Base-by-base conservation (phyloP, 805 yeast species). In the Aciculoconidium aculeatum region DNA sequence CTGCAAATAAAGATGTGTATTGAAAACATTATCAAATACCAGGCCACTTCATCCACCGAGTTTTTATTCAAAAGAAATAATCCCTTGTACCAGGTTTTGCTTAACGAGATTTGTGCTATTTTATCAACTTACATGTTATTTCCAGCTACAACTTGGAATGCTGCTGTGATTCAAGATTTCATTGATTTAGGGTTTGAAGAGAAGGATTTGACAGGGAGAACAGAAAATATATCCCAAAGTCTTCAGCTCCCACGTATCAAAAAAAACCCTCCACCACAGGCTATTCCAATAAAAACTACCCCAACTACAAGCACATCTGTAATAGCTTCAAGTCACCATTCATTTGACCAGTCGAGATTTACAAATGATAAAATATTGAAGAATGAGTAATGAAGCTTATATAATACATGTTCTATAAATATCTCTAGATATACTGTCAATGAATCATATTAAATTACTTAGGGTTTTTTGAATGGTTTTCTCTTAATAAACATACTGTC, bases 61-160 rank as follows among this genome's bases (percentile, higher is more conserved):
- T 22, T 19, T n/a, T 27, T 31, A 11, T 26, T 31, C 18, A 24
- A 17, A 8, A 13, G 19, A 4, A 12, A 31, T 10, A 36, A 37
- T 13, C 37, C 30, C 15, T 31, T 41, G 10, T 34, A 31, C 17
- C 17, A 26, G 14, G 44, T 40, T 4, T 35, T 49, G 12, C 25
- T 39, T 7, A 44, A 54, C 19, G 62, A 56, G 28, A 36, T 42
- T 6, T 32, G 34, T 12, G 56, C 56, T 1, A 29, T 56, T 5
- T 23, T 35, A 9, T 8, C 28, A 2, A 42, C 4, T 26, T 37
- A 11, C 22, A 27, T 6, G 25, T 38, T 26, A 33, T 42, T 5
- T 35, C 42, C 7, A 32, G 28, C 12, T 24, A 21, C 15, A 10
- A 6, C 12, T 15, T 4, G 18, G 11, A 11, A 10, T 20, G 5